phyloP scores from a whole-genome alignment of 2,329 filamentous ascomycete genomes.

The Arthrinium phaeospermum region DNA sequence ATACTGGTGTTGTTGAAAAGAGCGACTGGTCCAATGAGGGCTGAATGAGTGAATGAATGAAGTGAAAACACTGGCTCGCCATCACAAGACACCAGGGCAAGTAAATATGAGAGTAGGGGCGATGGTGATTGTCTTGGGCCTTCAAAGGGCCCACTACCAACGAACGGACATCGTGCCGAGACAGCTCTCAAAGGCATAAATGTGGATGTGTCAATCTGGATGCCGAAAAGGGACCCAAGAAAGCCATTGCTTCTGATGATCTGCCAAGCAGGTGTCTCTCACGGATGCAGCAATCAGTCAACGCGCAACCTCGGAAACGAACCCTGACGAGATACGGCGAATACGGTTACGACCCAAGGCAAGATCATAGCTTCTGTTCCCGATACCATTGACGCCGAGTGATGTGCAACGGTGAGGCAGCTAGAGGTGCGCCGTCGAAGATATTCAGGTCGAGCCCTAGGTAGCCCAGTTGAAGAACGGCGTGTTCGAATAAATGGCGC shows the following conservation, averaged over 20 bases:
- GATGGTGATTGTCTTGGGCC: background rate
- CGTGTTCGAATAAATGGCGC: no score
- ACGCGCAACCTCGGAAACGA: background rate
- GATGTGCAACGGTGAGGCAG: no score
- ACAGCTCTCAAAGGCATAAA: background rate
- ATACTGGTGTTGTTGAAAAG: no score
- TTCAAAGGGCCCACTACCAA: background rate
- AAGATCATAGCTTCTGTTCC: no score
- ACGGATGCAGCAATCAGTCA: background rate
- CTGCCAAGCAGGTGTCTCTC: background rate
- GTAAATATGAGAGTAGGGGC: background rate
- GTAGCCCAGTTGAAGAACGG: no score
- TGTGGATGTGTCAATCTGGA: background rate
- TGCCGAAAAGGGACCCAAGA: background rate
- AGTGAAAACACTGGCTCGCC: no score
- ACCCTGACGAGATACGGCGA: background rate
- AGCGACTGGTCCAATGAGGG: no score
- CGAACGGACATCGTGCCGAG: background rate
- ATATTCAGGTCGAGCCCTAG: no score
- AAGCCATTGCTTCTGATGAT: background rate
- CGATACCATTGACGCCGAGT: no score
- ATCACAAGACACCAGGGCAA: no score
- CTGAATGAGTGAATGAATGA: no score
- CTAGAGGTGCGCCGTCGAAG: no score
- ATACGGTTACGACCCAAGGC: background rate